Percentiles rank a stretch among this genome's conserved stretches.
Conservation (phyloP, 768 basidiomycete genomes). For the Megacollybia marginata region DNA sequence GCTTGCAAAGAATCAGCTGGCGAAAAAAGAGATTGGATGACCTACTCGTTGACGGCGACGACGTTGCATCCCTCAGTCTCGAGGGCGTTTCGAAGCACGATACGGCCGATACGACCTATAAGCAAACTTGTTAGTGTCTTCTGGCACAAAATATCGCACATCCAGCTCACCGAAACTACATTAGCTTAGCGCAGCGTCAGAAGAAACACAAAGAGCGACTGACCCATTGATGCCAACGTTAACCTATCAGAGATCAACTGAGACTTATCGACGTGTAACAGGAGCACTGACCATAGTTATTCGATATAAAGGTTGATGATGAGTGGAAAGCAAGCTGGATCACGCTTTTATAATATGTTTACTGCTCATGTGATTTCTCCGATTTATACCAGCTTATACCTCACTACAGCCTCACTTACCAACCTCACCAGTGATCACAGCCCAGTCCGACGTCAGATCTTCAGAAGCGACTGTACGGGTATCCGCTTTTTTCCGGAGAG, state of each 20-base stretch:
- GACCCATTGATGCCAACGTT: constrained; percentile 98
- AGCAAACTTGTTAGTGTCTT: constrained; percentile 5
- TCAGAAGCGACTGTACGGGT: too few relatives aligned
- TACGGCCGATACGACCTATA: constrained; percentile 97
- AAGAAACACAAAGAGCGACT: constrained; percentile 13
- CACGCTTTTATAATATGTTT: too few relatives aligned
- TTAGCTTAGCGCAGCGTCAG: background rate
- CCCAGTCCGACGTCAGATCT: too few relatives aligned
- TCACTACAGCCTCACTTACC: too few relatives aligned
- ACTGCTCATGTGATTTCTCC: too few relatives aligned
- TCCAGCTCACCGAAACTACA: constrained; percentile 64
- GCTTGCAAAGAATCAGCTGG: constrained; percentile 30
- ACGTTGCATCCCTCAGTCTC: constrained; percentile 69
- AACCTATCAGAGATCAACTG: constrained; percentile 25
- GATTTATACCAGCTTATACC: too few relatives aligned
- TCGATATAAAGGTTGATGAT: too few relatives aligned
- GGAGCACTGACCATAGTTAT: too few relatives aligned
- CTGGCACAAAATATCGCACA: background rate
- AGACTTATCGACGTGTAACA: too few relatives aligned
- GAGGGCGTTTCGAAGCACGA: constrained; percentile 93
- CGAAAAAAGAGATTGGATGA: constrained; percentile 1
- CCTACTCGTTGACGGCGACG: constrained; percentile 92
- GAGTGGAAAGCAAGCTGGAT: too few relatives aligned
- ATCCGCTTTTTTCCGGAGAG: too few relatives aligned
- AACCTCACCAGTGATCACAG: too few relatives aligned